These are phyloP conservation scores for Pythium phragmiticola DNA, from an alignment of 352 stramenopile genomes.

Conservation along the genomic window DNA sequence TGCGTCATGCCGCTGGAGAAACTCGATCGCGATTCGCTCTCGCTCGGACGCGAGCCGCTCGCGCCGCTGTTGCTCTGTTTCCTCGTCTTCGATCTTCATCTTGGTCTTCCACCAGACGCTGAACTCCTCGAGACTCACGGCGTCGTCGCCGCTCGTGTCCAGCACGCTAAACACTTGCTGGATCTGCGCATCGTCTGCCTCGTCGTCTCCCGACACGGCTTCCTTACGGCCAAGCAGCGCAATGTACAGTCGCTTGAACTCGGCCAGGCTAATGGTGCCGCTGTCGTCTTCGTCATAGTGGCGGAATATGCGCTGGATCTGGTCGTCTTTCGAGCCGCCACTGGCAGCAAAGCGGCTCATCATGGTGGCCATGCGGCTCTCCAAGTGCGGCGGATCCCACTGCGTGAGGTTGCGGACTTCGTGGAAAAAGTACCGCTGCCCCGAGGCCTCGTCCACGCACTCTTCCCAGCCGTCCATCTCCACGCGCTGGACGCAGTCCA, in stretches of 20 bases:
- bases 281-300: constrained; percentile 73
- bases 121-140: constrained; percentile 72
- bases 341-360: constrained; percentile 41
- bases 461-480: constrained; percentile 62
- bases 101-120: constrained; percentile 77
- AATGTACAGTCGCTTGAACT: constrained; percentile 60
- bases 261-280: constrained; percentile 49
- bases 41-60: constrained; percentile 22
- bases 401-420: constrained; percentile 51
- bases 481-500: constrained; percentile 42
- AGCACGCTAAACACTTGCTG: constrained; percentile 54
- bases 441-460: constrained; percentile 32
- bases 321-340: constrained; percentile 39
- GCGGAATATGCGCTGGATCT: constrained; percentile 60
- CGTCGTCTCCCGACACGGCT: constrained; percentile 18
- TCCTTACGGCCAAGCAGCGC: constrained; percentile 40
- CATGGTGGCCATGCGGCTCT: constrained; percentile 48
- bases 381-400: constrained; percentile 64
- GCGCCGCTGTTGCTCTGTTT: constrained; percentile 36
- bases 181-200: constrained; percentile 36
- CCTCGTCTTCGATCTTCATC: constrained; percentile 52
- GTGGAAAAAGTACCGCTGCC: constrained; percentile 67
- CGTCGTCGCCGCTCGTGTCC: constrained; percentile 62
- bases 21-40: constrained; percentile 30
- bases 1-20: constrained; percentile 43